These are phyloP conservation scores for Seiridium cupressi DNA, from an alignment of 2,329 filamentous ascomycete species.

Conservation along the genomic window DNA sequence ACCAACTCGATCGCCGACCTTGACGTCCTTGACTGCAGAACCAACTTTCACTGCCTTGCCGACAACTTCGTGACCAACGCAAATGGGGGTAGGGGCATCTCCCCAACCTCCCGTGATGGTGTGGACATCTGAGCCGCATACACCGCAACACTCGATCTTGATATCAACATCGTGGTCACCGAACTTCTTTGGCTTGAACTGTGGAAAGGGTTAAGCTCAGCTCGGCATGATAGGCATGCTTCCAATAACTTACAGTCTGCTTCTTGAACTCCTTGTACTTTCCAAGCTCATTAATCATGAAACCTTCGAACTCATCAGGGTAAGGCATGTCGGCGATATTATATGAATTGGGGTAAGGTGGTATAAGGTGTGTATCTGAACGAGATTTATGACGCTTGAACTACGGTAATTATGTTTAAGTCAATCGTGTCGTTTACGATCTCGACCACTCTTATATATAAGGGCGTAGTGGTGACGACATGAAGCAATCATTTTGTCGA, in stretches of 20 bases:
- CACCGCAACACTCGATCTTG: slow-evolving; percentile 64
- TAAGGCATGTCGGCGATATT: slow-evolving; percentile 22
- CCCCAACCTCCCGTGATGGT: slow-evolving; percentile 31
- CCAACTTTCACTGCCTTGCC: slow-evolving; percentile 45
- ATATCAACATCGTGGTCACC: slow-evolving; percentile 63
- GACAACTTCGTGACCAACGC: slow-evolving; percentile 60
- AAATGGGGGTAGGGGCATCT: slow-evolving; percentile 37
- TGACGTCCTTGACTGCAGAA: slow-evolving; percentile 42
- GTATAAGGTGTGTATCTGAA: too few relatives aligned
- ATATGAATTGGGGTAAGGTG: too few relatives aligned
- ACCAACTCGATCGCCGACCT: slow-evolving; percentile 63
- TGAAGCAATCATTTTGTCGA: background rate
- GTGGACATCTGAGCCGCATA: slow-evolving; percentile 54
- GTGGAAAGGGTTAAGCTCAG: too few relatives aligned
- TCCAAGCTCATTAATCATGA: slow-evolving; percentile 28
- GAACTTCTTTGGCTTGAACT: slow-evolving; percentile 30
- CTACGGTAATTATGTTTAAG: too few relatives aligned
- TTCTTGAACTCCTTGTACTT: slow-evolving; percentile 28
- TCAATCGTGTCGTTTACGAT: too few relatives aligned
- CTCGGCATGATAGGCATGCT: too few relatives aligned
- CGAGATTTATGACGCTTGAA: too few relatives aligned
- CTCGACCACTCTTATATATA: background rate
- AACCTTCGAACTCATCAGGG: slow-evolving; percentile 27
- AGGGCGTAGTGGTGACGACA: background rate
- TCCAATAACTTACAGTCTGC: too few relatives aligned